A percentile compares a stretch with the other conserved stretches of the same genome.
phyloP scores from a whole-genome alignment of 805 yeast species.

The Saturnispora bothae region DNA sequence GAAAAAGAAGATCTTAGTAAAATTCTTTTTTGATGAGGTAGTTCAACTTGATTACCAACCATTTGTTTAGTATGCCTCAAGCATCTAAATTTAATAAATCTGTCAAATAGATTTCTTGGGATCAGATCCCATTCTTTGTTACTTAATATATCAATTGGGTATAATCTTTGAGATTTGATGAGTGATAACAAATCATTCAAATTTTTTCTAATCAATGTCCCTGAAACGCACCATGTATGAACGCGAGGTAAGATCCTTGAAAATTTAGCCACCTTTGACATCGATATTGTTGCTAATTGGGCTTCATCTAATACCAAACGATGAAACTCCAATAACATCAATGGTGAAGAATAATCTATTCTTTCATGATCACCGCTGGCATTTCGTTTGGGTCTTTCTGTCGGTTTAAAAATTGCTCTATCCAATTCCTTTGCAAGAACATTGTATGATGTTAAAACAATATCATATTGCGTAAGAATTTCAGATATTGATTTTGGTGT shows the following conservation, averaged over 20 bases:
- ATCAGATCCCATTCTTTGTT: slow-evolving; percentile 23
- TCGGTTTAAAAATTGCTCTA: slow-evolving; percentile 63
- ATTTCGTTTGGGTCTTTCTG: slow-evolving; percentile 37
- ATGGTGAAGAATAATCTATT: slow-evolving; percentile 66
- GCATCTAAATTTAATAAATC: slow-evolving; percentile 45
- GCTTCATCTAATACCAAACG: slow-evolving; percentile 88
- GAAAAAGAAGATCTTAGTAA: slow-evolving; percentile 67
- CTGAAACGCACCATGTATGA: slow-evolving; percentile 97
- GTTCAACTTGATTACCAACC: slow-evolving; percentile 63
- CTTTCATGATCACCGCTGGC: slow-evolving; percentile 23
- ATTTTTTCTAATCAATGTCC: slow-evolving; percentile 74
- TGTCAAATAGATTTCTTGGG: slow-evolving; percentile 31
- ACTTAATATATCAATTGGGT: slow-evolving; percentile 44
- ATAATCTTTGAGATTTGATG: slow-evolving; percentile 50
- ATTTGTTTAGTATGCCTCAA: slow-evolving; percentile 76
- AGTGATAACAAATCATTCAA: slow-evolving; percentile 62
- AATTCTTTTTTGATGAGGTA: slow-evolving; percentile 72
- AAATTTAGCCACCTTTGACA: slow-evolving; percentile 68
- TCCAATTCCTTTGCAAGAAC: slow-evolving; percentile 68
- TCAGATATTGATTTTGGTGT: slow-evolving; percentile 35
- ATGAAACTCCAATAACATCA: slow-evolving; percentile 78
- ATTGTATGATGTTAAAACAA: slow-evolving; percentile 71
- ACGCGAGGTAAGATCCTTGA: slow-evolving; percentile 71
- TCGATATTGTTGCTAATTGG: slow-evolving; percentile 74
- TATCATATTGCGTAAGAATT: slow-evolving; percentile 52